Percentiles rank a stretch among this genome's conserved stretches.
These are phyloP conservation scores for Leccinum pseudoinsigne DNA, from an alignment of 1,284 basidiomycete species.

Conservation along the genomic window DNA sequence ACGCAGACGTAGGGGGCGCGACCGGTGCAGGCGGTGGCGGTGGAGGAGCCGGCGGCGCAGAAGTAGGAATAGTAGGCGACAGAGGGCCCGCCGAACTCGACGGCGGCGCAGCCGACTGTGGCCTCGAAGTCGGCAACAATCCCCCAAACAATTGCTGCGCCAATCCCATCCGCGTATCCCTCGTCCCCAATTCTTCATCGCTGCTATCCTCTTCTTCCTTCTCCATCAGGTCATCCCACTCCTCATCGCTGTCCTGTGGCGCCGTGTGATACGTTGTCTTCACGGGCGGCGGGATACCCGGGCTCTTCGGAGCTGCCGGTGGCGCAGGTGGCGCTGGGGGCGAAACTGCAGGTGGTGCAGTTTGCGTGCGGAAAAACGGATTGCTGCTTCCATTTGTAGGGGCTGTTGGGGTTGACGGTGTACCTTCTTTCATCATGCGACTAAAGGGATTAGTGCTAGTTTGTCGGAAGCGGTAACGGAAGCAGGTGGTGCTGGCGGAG, in stretches of 20 bases:
- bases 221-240: constrained; percentile 86
- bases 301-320: constrained; percentile 39
- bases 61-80: constrained; percentile 25
- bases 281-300: constrained; percentile 44
- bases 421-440: constrained; percentile 56
- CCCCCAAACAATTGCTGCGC: constrained; percentile 79
- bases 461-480: constrained; percentile 36
- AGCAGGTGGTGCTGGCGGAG: constrained; percentile 34
- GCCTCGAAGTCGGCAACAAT: constrained; percentile 49
- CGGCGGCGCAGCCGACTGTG: constrained; percentile 40
- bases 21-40: constrained; percentile 35
- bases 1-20: constrained; percentile 27
- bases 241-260: constrained; percentile 62
- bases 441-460: constrained; percentile 69
- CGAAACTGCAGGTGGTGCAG: constrained; percentile 36
- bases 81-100: constrained; percentile 24
- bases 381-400: constrained; percentile 42
- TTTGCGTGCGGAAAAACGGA: constrained; percentile 58
- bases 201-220: constrained; percentile 72
- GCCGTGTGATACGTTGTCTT: constrained; percentile 64
- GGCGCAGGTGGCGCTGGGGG: constrained; percentile 17
- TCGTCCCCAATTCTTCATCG: constrained; percentile 77
- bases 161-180: constrained; percentile 68
- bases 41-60: constrained; percentile 34
- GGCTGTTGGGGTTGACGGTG: constrained; percentile 23